Conservation (phyloP, 495 filamentous ascomycete species). For the Neurospora pannonica region DNA sequence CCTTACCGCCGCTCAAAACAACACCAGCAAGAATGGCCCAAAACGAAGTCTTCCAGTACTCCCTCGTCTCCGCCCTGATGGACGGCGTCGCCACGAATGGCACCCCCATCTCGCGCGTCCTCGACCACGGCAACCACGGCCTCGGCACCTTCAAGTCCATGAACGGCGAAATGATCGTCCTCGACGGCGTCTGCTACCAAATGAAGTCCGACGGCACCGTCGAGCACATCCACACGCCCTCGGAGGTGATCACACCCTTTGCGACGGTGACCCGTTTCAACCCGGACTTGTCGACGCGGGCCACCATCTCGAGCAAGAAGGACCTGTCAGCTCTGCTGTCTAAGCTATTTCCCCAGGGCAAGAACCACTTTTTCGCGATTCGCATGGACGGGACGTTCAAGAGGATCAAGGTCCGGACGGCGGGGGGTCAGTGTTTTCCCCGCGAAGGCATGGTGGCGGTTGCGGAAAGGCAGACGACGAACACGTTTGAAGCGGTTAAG, state of each 20-base stretch:
- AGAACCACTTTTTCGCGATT: slow-evolving; percentile 32
- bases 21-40: slow-evolving; percentile 9
- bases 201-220: slow-evolving; percentile 32
- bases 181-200: slow-evolving; percentile 39
- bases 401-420: slow-evolving; percentile 30
- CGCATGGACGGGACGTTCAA: slow-evolving; percentile 29
- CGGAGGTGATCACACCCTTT: slow-evolving; percentile 28
- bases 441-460: slow-evolving; percentile 33
- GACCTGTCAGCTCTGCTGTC: slow-evolving; percentile 26
- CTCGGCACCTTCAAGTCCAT: slow-evolving; percentile 42
- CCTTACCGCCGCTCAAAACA: not conserved
- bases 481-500: slow-evolving; percentile 22
- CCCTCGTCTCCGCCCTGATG: slow-evolving; percentile 43
- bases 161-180: slow-evolving; percentile 43
- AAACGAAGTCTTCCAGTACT: slow-evolving; percentile 45
- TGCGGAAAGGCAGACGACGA: slow-evolving; percentile 28
- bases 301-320: slow-evolving; percentile 22
- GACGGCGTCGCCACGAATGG: slow-evolving; percentile 37
- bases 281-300: slow-evolving; percentile 13
- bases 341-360: slow-evolving; percentile 24
- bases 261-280: slow-evolving; percentile 34
- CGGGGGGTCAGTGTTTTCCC: slow-evolving; percentile 22
- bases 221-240: slow-evolving; percentile 14
- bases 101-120: slow-evolving; percentile 25
- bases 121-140: slow-evolving; percentile 39